A percentile compares a stretch with the other conserved stretches of the same genome.
phyloP scores from a whole-genome alignment of 108 stramenopile species.

The Schizochytrium sp. region DNA sequence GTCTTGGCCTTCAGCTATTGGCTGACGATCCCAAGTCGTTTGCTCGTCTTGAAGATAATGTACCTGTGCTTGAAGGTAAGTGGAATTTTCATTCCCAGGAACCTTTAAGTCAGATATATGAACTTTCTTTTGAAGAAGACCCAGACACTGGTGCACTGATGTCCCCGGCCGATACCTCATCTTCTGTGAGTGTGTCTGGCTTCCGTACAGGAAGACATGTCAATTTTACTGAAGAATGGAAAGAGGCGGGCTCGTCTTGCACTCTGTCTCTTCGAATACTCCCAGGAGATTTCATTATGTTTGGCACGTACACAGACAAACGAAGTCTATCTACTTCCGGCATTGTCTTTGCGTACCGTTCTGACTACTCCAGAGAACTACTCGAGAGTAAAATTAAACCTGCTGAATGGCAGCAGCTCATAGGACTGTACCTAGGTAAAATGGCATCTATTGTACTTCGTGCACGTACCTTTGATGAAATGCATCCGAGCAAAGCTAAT shows the following conservation, averaged over 20 bases:
- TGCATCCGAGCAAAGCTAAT: background rate
- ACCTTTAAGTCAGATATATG: background rate
- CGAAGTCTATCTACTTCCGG: background rate
- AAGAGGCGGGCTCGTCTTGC: background rate
- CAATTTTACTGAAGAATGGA: background rate
- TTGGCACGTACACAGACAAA: background rate
- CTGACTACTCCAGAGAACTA: background rate
- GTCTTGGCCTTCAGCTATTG: background rate
- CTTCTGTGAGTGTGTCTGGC: background rate
- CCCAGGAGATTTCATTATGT: background rate
- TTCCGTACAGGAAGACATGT: background rate
- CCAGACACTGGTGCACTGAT: background rate
- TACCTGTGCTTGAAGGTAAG: background rate
- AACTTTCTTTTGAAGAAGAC: background rate
- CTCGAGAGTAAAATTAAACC: background rate
- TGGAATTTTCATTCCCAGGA: background rate
- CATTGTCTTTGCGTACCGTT: background rate
- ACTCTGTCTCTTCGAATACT: background rate
- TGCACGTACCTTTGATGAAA: background rate
- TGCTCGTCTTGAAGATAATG: no score
- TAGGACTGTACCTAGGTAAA: conserved; percentile 1
- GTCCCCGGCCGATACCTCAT: background rate
- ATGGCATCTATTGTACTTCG: background rate
- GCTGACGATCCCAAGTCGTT: background rate
- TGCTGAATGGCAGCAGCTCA: background rate